Evolutionary conservation across 805 yeast genomes (phyloP).

Genomic region (Debaryomyces prosopidis): DNA sequence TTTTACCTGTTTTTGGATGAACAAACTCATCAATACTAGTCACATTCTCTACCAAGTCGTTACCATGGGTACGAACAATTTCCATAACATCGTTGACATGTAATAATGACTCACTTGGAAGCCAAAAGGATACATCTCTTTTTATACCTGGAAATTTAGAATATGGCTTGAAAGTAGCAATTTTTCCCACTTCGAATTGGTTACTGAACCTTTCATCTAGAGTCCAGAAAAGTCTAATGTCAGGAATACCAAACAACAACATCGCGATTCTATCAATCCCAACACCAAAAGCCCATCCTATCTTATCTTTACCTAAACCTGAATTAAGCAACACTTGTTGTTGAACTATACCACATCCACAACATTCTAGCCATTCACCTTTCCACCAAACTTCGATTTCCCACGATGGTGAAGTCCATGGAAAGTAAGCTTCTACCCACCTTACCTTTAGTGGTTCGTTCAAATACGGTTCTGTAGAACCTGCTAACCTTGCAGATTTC

Average conservation of each 20-base stretch:
- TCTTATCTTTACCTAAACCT: constrained; percentile 55
- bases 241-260: constrained; percentile 94
- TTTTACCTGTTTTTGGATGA: constrained; percentile 78
- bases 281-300: constrained; percentile 98
- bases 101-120: constrained; percentile 48
- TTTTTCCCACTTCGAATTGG: constrained; percentile 69
- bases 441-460: constrained; percentile 80
- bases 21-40: constrained; percentile 74
- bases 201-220: constrained; percentile 69
- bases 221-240: constrained; percentile 92
- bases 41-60: constrained; percentile 88
- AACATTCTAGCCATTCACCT: constrained; percentile 95
- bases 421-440: constrained; percentile 95
- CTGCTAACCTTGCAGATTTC: constrained; percentile 59
- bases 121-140: constrained; percentile 93
- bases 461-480: constrained; percentile 56
- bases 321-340: constrained; percentile 75
- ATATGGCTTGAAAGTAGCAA: constrained; percentile 78
- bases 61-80: constrained; percentile 78
- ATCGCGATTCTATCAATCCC: constrained; percentile 95
- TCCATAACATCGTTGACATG: constrained; percentile 96
- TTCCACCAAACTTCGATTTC: constrained; percentile 99
- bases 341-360: constrained; percentile 92
- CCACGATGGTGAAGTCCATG: constrained; percentile 99
- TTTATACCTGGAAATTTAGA: constrained; percentile 86